Base-by-base conservation (phyloP, 1,139 yeast species). In the Lodderomyces parapsilosis region DNA sequence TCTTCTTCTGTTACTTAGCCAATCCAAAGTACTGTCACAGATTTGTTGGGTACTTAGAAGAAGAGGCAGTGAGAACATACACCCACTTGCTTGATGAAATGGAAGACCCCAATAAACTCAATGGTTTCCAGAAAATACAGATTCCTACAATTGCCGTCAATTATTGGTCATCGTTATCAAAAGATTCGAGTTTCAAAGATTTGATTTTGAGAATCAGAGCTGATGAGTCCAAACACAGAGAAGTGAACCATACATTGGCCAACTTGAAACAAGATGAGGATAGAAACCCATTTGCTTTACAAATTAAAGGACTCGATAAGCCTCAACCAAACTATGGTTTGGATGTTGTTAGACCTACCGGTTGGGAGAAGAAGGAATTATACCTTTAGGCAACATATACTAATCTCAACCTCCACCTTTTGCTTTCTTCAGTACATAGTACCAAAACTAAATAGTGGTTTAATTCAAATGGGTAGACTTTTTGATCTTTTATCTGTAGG, bases 11-110 rank as follows among this genome's bases (percentile, higher is more conserved):
- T 36, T 85, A 85, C 61, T 63, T 85, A 44, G 50, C 77, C 33
- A 71, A 76, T 47, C 91, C 93, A 11, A 72, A 73, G 41, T 75
- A 81, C 44, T 84, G 91, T 53, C 93, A 85, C 55, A 66, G 93
- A 47, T 83, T 85, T 58, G 93, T 85, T 37, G 93, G 93, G 1
- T 84, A 85, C 58, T 68, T 85, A 38, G 93, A 85, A 59, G 93
- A 85, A 57, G 91, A 85, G 58, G 91, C 91, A 1, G 88, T 85
- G 14, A 68, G 77, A 45, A 85, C 93, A 0, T 85, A 85, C 57
- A 69, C 86, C 2, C 81, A 86, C 52, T 64, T 73, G 48, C 63
- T 86, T 41, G 63, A 81, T 36, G 76, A 76, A 37, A 80, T 84
- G 51, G 58, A 77, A 37, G 78, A 78, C 36, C 57, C 62, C 10